phyloP scores from a whole-genome alignment of 2,329 filamentous ascomycete species.

The Nemania bipapillata region DNA sequence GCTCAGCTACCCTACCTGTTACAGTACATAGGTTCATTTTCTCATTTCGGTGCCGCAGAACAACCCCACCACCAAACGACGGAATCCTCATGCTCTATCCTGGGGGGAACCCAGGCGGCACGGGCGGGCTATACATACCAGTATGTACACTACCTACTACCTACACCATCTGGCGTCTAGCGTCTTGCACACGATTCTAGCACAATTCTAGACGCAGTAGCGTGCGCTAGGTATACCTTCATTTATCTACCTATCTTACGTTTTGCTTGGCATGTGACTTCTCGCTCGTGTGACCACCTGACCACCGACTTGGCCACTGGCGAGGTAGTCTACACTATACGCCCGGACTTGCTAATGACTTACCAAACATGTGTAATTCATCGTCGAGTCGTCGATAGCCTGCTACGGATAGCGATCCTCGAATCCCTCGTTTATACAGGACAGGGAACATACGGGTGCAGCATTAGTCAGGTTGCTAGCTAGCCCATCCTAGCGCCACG shows the following conservation, averaged over 20 bases:
- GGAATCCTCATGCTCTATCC: background rate
- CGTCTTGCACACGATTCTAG: background rate
- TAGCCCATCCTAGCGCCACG: background rate
- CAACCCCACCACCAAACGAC: background rate
- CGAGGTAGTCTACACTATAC: background rate
- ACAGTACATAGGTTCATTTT: background rate
- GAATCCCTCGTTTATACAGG: background rate
- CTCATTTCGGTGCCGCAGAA: constrained; percentile 16
- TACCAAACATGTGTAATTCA: constrained; percentile 1
- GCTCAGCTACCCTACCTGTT: background rate
- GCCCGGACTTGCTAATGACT: constrained; percentile 1
- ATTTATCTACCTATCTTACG: background rate
- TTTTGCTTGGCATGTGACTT: constrained; percentile 15
- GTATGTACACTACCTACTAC: too few species aligned
- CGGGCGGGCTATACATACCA: background rate
- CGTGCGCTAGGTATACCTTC: background rate
- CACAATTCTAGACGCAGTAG: constrained; percentile 10
- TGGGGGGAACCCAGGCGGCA: background rate
- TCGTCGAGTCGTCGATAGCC: background rate
- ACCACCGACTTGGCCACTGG: background rate
- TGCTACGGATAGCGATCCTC: constrained; percentile 7
- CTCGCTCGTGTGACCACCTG: constrained; percentile 3
- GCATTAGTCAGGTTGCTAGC: background rate
- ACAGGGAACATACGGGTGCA: background rate
- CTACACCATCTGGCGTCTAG: too few species aligned